A percentile compares a stretch with the other conserved stretches of the same genome.
Conservation (phyloP, 208 protist species). For the Wallacemonas sp. region DNA sequence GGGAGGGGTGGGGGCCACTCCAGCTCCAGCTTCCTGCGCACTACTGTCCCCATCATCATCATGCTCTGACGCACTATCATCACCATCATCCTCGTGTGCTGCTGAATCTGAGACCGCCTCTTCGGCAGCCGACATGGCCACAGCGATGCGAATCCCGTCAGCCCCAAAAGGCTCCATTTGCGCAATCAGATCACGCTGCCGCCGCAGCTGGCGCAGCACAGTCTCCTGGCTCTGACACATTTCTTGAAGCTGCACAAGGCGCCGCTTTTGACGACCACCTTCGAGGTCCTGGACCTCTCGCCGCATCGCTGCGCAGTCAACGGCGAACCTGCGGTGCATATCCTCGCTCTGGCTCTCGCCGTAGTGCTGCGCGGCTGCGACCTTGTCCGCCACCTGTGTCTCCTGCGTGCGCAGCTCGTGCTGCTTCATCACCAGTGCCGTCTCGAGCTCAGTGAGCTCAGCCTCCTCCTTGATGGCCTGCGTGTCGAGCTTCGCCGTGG, state of each 20-base stretch:
- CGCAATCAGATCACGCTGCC: constrained; percentile 31
- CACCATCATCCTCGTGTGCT: too few relatives aligned
- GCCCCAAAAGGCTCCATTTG: constrained; percentile 27
- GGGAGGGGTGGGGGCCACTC: too few relatives aligned
- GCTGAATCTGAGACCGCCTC: not conserved
- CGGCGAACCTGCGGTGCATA: constrained; percentile 26
- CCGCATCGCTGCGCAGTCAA: constrained; percentile 22
- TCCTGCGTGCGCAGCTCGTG: constrained; percentile 43
- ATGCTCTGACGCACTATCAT: too few relatives aligned
- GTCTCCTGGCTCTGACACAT: constrained; percentile 11
- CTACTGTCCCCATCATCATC: too few relatives aligned
- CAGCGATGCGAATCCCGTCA: constrained; percentile 21
- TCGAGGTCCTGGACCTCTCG: constrained; percentile 40
- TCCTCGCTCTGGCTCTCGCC: constrained; percentile 30
- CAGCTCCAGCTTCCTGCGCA: too few relatives aligned
- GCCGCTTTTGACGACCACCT: constrained; percentile 32
- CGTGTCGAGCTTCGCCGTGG: constrained; percentile 36
- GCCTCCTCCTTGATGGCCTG: constrained; percentile 57
- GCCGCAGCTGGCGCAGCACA: constrained; percentile 22
- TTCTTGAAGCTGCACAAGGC: constrained; percentile 32
- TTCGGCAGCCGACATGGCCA: constrained; percentile 10
- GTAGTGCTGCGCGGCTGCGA: constrained; percentile 23
- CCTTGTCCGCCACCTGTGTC: constrained; percentile 25
- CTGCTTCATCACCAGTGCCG: constrained; percentile 43
- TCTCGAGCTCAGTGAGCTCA: constrained; percentile 60